A percentile compares a stretch with the other conserved stretches of the same genome.
phyloP scores from a whole-genome alignment of 2,329 filamentous ascomycete species.

The Microsporum ferrugineum region DNA sequence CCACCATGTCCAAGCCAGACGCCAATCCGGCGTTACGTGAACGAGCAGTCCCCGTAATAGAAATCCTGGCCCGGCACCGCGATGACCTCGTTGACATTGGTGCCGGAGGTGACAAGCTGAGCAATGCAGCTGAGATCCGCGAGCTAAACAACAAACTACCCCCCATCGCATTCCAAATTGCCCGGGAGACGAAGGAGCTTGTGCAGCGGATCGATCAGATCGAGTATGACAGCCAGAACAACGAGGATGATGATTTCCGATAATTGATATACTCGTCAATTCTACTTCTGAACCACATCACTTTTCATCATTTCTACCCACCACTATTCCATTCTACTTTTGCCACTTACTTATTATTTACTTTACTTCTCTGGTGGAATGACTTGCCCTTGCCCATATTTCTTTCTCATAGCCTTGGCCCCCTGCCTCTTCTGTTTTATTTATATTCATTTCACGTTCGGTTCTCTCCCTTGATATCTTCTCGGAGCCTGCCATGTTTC shows the following conservation, averaged over 20 bases:
- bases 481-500: background rate
- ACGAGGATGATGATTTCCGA: conserved; percentile 33
- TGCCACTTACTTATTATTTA: conserved; percentile 6
- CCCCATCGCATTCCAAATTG: conserved; percentile 78
- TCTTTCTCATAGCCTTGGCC: background rate
- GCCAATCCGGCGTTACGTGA: conserved; percentile 40
- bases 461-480: background rate
- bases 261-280: conserved; percentile 11
- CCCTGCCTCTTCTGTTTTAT: background rate
- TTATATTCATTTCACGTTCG: background rate
- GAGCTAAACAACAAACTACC: conserved; percentile 61
- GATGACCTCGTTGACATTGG: conserved; percentile 54
- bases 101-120: conserved; percentile 45
- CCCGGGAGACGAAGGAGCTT: conserved; percentile 67
- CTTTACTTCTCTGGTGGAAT: background rate
- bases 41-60: conserved; percentile 30
- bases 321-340: conserved; percentile 9
- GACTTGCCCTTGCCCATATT: background rate
- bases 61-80: conserved; percentile 49
- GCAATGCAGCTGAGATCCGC: conserved; percentile 39
- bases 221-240: conserved; percentile 20
- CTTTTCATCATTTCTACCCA: background rate
- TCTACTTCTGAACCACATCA: background rate
- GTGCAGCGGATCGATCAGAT: conserved; percentile 39
- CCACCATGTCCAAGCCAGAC: conserved; percentile 40